Conservation (phyloP, 2,329 filamentous ascomycete genomes). For the Fusarium verrucosum region DNA sequence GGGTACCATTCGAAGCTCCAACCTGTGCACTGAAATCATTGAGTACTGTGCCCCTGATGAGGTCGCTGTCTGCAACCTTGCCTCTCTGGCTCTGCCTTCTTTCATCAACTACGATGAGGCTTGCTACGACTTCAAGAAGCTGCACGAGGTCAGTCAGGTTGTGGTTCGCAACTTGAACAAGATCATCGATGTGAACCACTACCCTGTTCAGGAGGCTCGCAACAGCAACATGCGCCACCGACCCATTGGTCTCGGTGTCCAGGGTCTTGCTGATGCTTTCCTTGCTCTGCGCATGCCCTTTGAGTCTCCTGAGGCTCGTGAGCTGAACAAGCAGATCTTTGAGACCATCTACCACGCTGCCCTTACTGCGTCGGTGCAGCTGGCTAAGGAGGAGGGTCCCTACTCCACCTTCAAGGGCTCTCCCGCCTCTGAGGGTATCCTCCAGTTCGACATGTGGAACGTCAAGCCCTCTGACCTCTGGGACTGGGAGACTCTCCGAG, state of each 20-base stretch:
- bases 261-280: slow-evolving; percentile 98
- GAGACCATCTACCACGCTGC: slow-evolving; percentile 99
- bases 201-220: slow-evolving; percentile 91
- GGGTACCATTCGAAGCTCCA: slow-evolving; percentile 97
- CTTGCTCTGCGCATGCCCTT: slow-evolving; percentile 96
- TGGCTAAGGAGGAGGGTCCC: slow-evolving; percentile 83
- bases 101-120: slow-evolving; percentile 88
- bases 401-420: slow-evolving; percentile 94
- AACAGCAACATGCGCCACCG: slow-evolving; percentile 98
- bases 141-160: slow-evolving; percentile 92
- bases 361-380: slow-evolving; percentile 85
- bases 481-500: slow-evolving; percentile 93
- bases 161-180: slow-evolving; percentile 96
- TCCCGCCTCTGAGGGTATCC: slow-evolving; percentile 91
- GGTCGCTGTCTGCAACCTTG: slow-evolving; percentile 98
- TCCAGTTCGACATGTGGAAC: slow-evolving; percentile 99
- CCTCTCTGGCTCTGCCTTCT: slow-evolving; percentile 89
- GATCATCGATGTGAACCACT: slow-evolving; percentile 98
- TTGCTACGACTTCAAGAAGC: slow-evolving; percentile 93
- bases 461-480: slow-evolving; percentile 93
- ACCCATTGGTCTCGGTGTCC: slow-evolving; percentile 95
- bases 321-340: slow-evolving; percentile 98
- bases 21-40: slow-evolving; percentile 98
- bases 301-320: slow-evolving; percentile 91
- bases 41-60: slow-evolving; percentile 98